These are phyloP conservation scores for Alternaria ventricosa DNA, from an alignment of 2,329 filamentous ascomycete species.

Conservation along the genomic window DNA sequence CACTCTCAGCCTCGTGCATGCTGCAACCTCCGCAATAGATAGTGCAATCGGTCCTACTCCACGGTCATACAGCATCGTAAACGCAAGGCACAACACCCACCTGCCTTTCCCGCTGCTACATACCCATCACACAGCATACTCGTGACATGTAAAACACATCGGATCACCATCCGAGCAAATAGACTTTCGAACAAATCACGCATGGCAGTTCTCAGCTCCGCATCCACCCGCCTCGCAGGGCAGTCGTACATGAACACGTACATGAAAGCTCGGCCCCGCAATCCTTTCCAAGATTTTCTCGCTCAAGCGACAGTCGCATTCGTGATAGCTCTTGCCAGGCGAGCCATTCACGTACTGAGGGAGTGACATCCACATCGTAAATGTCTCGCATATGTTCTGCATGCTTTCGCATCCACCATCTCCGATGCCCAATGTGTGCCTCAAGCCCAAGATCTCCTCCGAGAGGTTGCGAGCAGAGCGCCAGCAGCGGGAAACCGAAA, in stretches of 20 bases:
- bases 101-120: neutral
- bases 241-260: conserved; percentile 2
- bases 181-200: neutral
- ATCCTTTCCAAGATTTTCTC: neutral
- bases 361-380: neutral
- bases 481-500: neutral
- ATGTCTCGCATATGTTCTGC: conserved; percentile 5
- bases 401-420: neutral
- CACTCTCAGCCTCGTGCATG: conserved; percentile 13
- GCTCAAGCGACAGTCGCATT: neutral
- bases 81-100: conserved; percentile 17
- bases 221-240: neutral
- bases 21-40: conserved; percentile 4
- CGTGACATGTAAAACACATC: neutral
- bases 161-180: conserved; percentile 1
- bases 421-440: neutral
- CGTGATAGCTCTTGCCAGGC: neutral
- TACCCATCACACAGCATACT: neutral
- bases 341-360: neutral
- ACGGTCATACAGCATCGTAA: conserved; percentile 12
- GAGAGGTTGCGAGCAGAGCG: neutral
- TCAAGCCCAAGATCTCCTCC: neutral
- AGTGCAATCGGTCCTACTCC: conserved; percentile 10
- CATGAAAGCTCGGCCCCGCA: neutral
- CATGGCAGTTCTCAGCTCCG: neutral